Percentiles rank a stretch among this genome's conserved stretches.
Evolutionary conservation across 2,329 filamentous ascomycete genomes (phyloP).

Genomic region (Septoria petroselini): DNA sequence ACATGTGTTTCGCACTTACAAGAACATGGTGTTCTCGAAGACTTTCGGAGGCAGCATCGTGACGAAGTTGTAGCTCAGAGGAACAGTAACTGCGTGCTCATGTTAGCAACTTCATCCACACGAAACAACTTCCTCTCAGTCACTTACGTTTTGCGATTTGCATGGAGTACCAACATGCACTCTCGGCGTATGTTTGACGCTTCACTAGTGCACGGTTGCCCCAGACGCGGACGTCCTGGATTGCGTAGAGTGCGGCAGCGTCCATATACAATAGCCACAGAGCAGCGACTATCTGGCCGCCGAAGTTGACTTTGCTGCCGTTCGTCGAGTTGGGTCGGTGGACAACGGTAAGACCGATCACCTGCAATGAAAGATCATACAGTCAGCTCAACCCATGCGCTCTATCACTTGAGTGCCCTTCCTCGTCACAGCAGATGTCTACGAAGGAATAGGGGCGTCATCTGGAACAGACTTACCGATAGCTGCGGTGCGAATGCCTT

Average conservation of each 20-base stretch:
- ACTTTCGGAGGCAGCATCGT: constrained; percentile 75
- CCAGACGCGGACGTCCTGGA: constrained; percentile 97
- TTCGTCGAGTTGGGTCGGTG: constrained; percentile 64
- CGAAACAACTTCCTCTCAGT: too few species aligned
- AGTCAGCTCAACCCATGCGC: too few species aligned
- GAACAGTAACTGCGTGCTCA: constrained; percentile 65
- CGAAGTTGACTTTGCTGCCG: constrained; percentile 75
- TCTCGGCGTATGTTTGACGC: constrained; percentile 88
- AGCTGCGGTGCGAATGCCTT: constrained; percentile 75
- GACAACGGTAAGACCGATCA: constrained; percentile 66
- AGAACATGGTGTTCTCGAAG: constrained; percentile 78
- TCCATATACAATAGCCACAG: constrained; percentile 97
- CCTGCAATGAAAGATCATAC: constrained; percentile 21
- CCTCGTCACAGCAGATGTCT: too few species aligned
- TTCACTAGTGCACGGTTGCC: constrained; percentile 85
- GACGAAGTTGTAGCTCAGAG: constrained; percentile 92
- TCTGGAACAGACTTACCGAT: constrained; percentile 48
- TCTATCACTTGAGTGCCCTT: too few species aligned
- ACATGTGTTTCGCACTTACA: constrained; percentile 37
- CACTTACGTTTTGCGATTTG: constrained; percentile 70
- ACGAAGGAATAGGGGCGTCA: too few species aligned
- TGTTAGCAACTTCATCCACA: not conserved
- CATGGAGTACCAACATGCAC: constrained; percentile 91
- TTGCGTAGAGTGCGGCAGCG: constrained; percentile 76
- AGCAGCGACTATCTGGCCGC: constrained; percentile 78